Conservation (phyloP, 306 rosid genomes). For the Acacia crassicarpa region DNA sequence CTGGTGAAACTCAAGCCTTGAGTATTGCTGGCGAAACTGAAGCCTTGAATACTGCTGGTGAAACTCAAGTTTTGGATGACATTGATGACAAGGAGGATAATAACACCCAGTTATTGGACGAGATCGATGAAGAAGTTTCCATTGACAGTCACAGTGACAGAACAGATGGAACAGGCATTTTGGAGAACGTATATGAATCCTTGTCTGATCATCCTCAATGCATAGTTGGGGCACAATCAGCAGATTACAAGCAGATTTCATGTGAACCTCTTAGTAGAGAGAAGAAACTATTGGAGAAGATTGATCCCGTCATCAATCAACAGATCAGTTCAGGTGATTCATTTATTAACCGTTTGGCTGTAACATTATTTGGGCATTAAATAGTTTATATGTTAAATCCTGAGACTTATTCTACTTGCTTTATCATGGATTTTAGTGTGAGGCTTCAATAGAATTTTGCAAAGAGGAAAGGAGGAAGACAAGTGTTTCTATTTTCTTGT, state of each 20-base stretch:
- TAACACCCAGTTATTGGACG: conserved; percentile 53
- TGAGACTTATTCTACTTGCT: background rate
- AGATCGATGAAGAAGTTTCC: conserved; percentile 33
- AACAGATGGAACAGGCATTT: conserved; percentile 50
- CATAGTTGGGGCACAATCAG: conserved; percentile 14
- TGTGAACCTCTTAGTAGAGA: conserved; percentile 11
- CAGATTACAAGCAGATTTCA: conserved; percentile 23
- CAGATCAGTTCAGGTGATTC: conserved; percentile 47
- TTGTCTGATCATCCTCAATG: conserved; percentile 32
- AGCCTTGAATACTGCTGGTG: conserved; percentile 35
- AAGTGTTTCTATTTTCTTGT: background rate
- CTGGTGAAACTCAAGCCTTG: conserved; percentile 49
- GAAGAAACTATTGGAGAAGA: conserved; percentile 29
- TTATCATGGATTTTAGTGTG: background rate
- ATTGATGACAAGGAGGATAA: conserved; percentile 22
- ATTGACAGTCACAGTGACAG: conserved; percentile 37
- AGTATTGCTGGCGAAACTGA: conserved; percentile 52
- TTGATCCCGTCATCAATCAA: conserved; percentile 15
- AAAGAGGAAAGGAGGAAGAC: background rate
- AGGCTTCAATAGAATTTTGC: background rate
- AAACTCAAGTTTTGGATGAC: conserved; percentile 65
- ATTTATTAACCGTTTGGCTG: conserved; percentile 8
- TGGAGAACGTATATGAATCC: conserved; percentile 40
- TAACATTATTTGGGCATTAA: background rate
- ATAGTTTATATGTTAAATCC: background rate